Evolutionary conservation across 257 asterid species (phyloP), one percentile per base, ranked within the genome.

Genomic region (Gynochthodes officinalis): DNA sequence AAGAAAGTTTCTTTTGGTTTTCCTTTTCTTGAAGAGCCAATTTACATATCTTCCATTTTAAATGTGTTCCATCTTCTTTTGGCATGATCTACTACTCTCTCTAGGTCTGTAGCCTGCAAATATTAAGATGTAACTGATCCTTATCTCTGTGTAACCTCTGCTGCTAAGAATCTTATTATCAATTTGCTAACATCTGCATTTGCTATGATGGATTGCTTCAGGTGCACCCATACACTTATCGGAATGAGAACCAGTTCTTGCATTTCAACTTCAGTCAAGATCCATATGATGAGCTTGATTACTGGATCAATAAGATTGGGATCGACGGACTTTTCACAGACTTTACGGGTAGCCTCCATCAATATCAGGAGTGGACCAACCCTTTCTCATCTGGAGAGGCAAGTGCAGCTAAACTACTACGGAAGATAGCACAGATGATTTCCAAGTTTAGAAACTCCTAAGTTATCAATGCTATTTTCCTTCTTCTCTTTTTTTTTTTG

Each of bases 281-380:
- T 82, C 95, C 99, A 9, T 92, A 90, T 67, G 85, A 82, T 0
- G 99, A 95, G 71, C 92, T 80, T 35, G 87, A 87, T 28, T 95
- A 78, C 75, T 95, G 99, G 99, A 60, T 90, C 57, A 90, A 82
- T 78, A 77, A 82, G 84, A 74, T 91, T 0, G 96, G 95, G 7
- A 92, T 95, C 46, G 99, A 95, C 66, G 99, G 99, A 52, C 89
- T 92, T 35, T 95, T 95, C 59, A 95, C 99, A 8, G 99, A 94
- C 64, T 94, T 94, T 80, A 85, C 98, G 0, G 97, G 97, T 53
- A 95, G 97, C 84, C 89, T 95, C 44, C 96, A 90, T 73, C 93
- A 84, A 4, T 95, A 81, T 82, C 99, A 87, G 71, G 90, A 91
- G 74, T 94, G 96, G 96, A 80, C 95, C 14, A 70, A 73, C 3